Evolutionary conservation across 257 asterid genomes (phyloP).

Genomic region (Misopates orontium): DNA sequence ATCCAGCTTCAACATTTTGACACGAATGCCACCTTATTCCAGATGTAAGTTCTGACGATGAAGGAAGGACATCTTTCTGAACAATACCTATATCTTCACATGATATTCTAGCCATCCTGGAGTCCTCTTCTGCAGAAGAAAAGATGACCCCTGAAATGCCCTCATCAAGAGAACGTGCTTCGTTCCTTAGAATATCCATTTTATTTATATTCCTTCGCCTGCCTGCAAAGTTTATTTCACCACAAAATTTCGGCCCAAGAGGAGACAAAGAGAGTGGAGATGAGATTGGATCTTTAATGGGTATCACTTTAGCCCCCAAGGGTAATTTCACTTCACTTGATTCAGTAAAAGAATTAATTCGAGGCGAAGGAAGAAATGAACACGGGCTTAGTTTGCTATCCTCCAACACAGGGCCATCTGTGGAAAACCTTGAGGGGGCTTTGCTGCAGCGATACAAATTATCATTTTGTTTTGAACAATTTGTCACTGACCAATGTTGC

Average conservation of each 20-base stretch:
- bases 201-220: conserved; percentile 34
- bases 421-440: conserved; percentile 36
- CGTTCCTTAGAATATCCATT: conserved; percentile 32
- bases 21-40: conserved; percentile 46
- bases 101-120: conserved; percentile 38
- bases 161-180: conserved; percentile 43
- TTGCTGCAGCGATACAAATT: conserved; percentile 29
- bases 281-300: conserved; percentile 30
- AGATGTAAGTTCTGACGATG: conserved; percentile 39
- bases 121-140: conserved; percentile 46
- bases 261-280: conserved; percentile 60
- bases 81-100: conserved; percentile 35
- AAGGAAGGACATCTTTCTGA: conserved; percentile 34
- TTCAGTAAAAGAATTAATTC: conserved; percentile 29
- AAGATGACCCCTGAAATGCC: conserved; percentile 35
- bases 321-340: conserved; percentile 26
- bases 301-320: conserved; percentile 31
- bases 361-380: conserved; percentile 38
- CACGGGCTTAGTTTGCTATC: conserved; percentile 39
- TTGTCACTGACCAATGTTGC: conserved; percentile 37
- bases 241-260: conserved; percentile 53
- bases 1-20: conserved; percentile 35
- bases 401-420: conserved; percentile 72
- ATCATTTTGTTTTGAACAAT: conserved; percentile 33
- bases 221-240: conserved; percentile 27